Evolutionary conservation across 2,329 filamentous ascomycete genomes (phyloP).

Genomic region (Phaeoacremonium minimum): DNA sequence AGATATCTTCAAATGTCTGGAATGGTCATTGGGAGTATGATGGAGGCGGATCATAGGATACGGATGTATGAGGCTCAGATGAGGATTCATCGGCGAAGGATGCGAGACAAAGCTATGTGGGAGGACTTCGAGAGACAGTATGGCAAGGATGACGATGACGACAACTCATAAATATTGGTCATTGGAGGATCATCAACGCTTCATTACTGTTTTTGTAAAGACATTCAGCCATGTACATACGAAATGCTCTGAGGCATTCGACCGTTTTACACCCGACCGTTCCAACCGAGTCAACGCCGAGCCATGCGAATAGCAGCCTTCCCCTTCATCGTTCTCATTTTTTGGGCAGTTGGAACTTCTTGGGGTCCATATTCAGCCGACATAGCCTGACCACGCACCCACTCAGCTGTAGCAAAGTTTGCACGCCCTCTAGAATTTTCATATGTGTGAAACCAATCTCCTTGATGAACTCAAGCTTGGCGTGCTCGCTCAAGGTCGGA

Average conservation of each 20-base stretch:
- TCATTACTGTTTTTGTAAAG: no score
- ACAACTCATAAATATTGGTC: no score
- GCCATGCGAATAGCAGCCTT: constrained; percentile 7
- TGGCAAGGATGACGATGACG: constrained; percentile 36
- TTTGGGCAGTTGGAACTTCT: constrained; percentile 57
- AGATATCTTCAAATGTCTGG: constrained; percentile 83
- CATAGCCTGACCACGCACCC: constrained; percentile 88
- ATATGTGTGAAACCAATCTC: constrained; percentile 99
- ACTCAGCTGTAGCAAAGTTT: constrained; percentile 89
- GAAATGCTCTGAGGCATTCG: constrained; percentile 6
- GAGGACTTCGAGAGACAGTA: constrained; percentile 60
- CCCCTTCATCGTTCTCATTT: constrained; percentile 20
- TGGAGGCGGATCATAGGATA: constrained; percentile 69
- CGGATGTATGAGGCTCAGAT: constrained; percentile 63
- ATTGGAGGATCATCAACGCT: no score
- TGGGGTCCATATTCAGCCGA: constrained; percentile 94
- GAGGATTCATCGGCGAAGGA: constrained; percentile 59
- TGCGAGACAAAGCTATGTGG: constrained; percentile 65
- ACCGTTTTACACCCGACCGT: constrained; percentile 5
- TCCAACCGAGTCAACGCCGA: constrained; percentile 10
- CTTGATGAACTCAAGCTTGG: constrained; percentile 95
- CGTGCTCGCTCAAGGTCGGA: constrained; percentile 84
- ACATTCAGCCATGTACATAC: constrained; percentile 8
- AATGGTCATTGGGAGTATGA: constrained; percentile 75
- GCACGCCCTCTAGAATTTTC: constrained; percentile 97